Evolutionary conservation across 768 basidiomycete species (phyloP), one percentile per base, ranked within the genome.

Genomic region (Chlorophyllum brunneum): DNA sequence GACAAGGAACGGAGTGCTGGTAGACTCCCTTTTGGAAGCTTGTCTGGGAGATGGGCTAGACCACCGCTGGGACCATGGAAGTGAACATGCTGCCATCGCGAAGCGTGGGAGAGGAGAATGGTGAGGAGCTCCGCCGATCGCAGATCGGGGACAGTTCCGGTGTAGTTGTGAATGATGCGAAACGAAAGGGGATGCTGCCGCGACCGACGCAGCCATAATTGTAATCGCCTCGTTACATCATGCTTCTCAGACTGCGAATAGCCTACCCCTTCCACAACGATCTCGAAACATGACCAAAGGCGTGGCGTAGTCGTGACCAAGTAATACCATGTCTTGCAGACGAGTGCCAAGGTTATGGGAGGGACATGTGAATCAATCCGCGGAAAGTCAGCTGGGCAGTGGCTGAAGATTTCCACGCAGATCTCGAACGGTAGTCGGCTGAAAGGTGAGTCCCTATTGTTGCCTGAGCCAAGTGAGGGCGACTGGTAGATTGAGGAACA

Each of bases 231-330:
- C 51, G 11, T 46, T 18, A 33, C 46, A 26, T 30, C 37, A n/a
- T 38, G 43, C 23, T 62, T 47, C 61, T 73, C 57, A 3, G 58
- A 51, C 22, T 48, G 42, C 27, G 51, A 56, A 20, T 56, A 59
- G 49, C 57, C 61, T 30, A 56, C 46, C 26, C 71, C 55, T 18
- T 69, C 62, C 8, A 46, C 15, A 27, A 46, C 36, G 54, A 77
- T 56, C 48, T 67, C 61, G 49, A 81, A 73, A 1, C 72, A 69
- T 11, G 73, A 70, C 80, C 80, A 81, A 22, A 81, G 61, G 47
- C 65, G 67, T 7, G 79, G 75, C 0, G 72, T 73, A 5, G 62
- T 60, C 13, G 66, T 42, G 22, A 65, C 71, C 11, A 79, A 49
- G 3, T 61, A 49, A 54, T 70, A 70, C 80, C 80, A 81, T 2